These are phyloP conservation scores for Microdochium bolleyi DNA, from an alignment of 2,329 filamentous ascomycete genomes.

Conservation along the genomic window DNA sequence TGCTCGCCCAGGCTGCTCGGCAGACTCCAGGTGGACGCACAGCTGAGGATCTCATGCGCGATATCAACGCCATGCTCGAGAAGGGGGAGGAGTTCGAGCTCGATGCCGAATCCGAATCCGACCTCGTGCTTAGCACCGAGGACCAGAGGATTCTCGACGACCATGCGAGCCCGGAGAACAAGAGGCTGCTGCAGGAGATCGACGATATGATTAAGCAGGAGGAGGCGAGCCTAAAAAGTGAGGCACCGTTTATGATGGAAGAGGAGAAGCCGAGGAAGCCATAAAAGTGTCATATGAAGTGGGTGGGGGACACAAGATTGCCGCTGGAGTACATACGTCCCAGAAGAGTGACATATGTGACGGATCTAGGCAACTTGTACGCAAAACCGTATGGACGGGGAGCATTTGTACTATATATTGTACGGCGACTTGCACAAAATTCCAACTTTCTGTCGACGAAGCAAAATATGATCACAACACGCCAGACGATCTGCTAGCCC, in stretches of 20 bases:
- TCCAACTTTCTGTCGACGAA: no score
- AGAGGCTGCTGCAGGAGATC: not conserved
- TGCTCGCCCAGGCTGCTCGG: conserved; percentile 14
- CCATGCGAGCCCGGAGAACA: not conserved
- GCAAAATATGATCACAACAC: no score
- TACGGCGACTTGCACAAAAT: no score
- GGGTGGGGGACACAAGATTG: not conserved
- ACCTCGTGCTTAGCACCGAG: not conserved
- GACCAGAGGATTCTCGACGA: not conserved
- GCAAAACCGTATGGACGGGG: no score
- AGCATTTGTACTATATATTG: conserved; percentile 5
- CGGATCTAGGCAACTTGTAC: no score
- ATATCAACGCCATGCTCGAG: conserved; percentile 28
- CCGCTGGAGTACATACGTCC: conserved; percentile 26
- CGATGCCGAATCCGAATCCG: not conserved
- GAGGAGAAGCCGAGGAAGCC: conserved; percentile 12
- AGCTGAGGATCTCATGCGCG: conserved; percentile 23
- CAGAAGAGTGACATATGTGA: no score
- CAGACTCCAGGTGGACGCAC: conserved; percentile 3
- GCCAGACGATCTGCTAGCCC: no score
- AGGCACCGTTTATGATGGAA: conserved; percentile 17
- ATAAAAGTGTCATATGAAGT: not conserved
- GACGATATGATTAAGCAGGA: not conserved
- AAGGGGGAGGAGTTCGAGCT: conserved; percentile 32
- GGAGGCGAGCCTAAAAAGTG: conserved; percentile 18